Base-by-base conservation (phyloP, 2,329 filamentous ascomycete genomes). In the Biscogniauxia marginata region DNA sequence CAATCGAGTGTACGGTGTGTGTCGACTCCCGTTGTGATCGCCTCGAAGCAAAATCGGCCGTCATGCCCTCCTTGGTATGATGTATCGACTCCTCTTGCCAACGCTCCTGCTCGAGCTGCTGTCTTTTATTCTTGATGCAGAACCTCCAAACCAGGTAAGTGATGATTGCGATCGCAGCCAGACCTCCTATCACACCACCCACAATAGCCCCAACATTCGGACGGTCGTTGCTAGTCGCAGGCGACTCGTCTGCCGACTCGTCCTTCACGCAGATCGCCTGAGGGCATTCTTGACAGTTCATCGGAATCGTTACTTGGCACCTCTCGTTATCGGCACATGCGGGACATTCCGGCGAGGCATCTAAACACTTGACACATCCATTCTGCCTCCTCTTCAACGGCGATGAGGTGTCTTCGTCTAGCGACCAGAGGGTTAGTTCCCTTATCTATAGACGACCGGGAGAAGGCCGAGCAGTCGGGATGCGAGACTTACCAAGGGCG, bases 111-210 rank as follows among this genome's bases (percentile, higher is more conserved):
- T 83, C 78, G 70, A 84, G 86, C 50, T 79, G 74, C 61, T 85
- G 80, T 68, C 92, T 84, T 77, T 88, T 88, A 61, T 85, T 86
- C 77, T 92, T 93, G 70, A 96, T 87, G 71, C 87, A 91, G 76
- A 91, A 96, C 72, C 87, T 88, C 89, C 91, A 98, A 30, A 97
- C 81, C 44, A 96, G 74, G 66, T 92, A 96, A 2, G 88, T 88
- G 52, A 90, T 71, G 39, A 91, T 74, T n/a, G 83, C 88, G 52
- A 98, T 81, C 47, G 86, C 80, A n/a, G 82, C 81, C 13, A 98
- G 73, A 63, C 92, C 95, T 61, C 92, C 95, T 46, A 98, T 78
- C 8, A 97, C 92, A 62, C 93, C 93, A 62, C 95, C 95, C 1
- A 89, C 93, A 62, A 99, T 97, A 30, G 91, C 90, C 45, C 93